Conservation (phyloP, 2,329 filamentous ascomycete species). For the Arthrinium puccinioides region DNA sequence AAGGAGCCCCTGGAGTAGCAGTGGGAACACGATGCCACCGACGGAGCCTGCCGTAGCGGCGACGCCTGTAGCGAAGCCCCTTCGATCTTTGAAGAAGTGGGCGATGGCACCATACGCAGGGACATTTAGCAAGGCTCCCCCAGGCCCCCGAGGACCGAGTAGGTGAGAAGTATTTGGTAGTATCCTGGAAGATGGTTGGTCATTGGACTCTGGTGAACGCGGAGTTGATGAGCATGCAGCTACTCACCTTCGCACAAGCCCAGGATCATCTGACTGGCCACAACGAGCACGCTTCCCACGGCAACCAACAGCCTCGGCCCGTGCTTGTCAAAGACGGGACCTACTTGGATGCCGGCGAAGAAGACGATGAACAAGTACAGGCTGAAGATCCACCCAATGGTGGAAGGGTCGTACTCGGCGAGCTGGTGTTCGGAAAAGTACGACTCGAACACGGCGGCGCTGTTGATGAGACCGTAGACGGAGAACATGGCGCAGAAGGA, state of each 20-base stretch:
- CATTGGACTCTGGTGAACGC: too few relatives aligned
- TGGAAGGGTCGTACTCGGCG: constrained; percentile 28
- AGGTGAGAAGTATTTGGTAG: constrained; percentile 8
- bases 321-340: constrained; percentile 40
- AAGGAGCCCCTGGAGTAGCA: constrained; percentile 23
- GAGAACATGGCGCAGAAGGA: constrained; percentile 2
- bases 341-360: constrained; percentile 33
- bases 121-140: constrained; percentile 7
- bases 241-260: constrained; percentile 5
- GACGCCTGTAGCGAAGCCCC: constrained; percentile 18
- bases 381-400: constrained; percentile 43
- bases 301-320: constrained; percentile 33
- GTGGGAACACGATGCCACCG: constrained; percentile 24
- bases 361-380: constrained; percentile 36
- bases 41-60: constrained; percentile 13
- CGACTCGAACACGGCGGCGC: constrained; percentile 39
- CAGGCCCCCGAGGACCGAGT: constrained; percentile 6
- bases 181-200: constrained; percentile 1
- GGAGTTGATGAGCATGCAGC: too few relatives aligned
- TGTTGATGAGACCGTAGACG: constrained; percentile 34
- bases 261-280: constrained; percentile 7
- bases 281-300: constrained; percentile 21
- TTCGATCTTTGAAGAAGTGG: constrained; percentile 18
- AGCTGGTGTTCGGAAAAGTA: constrained; percentile 38
- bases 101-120: constrained; percentile 14